A percentile compares a stretch with the other conserved stretches of the same genome.
Evolutionary conservation across 2,329 filamentous ascomycete genomes (phyloP).

Genomic region (Talaromyces sp.): DNA sequence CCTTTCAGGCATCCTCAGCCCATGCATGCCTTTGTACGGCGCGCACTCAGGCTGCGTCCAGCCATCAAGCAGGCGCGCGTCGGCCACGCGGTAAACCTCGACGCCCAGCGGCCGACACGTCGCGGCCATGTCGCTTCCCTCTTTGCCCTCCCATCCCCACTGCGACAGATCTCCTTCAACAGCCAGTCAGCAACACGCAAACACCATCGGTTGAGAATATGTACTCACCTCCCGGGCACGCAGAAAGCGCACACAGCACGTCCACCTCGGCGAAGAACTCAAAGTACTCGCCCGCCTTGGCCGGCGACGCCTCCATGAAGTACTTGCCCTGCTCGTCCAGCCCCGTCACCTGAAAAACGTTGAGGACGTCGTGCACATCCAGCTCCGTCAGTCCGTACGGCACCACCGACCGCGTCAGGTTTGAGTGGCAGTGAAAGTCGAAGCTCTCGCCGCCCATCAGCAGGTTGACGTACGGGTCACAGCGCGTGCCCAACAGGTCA

Average conservation of each 20-base stretch:
- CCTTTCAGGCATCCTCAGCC: slow-evolving; percentile 49
- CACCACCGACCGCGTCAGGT: slow-evolving; percentile 67
- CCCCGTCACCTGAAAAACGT: slow-evolving; percentile 80
- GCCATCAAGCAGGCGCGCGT: slow-evolving; percentile 49
- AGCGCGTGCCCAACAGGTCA: slow-evolving; percentile 75
- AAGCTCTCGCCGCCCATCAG: slow-evolving; percentile 67
- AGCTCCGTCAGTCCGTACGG: slow-evolving; percentile 64
- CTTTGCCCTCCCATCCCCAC: slow-evolving; percentile 70
- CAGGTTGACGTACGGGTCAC: slow-evolving; percentile 77
- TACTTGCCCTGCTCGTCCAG: slow-evolving; percentile 67
- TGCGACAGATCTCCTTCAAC: slow-evolving; percentile 62
- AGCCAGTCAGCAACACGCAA: neutral
- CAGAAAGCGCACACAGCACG: slow-evolving; percentile 59
- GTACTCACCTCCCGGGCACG: slow-evolving; percentile 63
- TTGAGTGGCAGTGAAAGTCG: slow-evolving; percentile 80
- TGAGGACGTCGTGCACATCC: slow-evolving; percentile 80
- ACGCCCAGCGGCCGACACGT: slow-evolving; percentile 72
- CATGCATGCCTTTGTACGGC: slow-evolving; percentile 62
- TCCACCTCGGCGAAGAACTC: slow-evolving; percentile 80
- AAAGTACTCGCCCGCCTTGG: slow-evolving; percentile 50
- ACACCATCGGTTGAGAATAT: neutral
- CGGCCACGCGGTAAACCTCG: slow-evolving; percentile 62
- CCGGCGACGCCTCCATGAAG: slow-evolving; percentile 59
- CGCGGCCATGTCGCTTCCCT: slow-evolving; percentile 51
- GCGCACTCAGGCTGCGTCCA: slow-evolving; percentile 61